Evolutionary conservation across 2,329 filamentous ascomycete genomes (phyloP).

Genomic region (Fusarium tupiense): DNA sequence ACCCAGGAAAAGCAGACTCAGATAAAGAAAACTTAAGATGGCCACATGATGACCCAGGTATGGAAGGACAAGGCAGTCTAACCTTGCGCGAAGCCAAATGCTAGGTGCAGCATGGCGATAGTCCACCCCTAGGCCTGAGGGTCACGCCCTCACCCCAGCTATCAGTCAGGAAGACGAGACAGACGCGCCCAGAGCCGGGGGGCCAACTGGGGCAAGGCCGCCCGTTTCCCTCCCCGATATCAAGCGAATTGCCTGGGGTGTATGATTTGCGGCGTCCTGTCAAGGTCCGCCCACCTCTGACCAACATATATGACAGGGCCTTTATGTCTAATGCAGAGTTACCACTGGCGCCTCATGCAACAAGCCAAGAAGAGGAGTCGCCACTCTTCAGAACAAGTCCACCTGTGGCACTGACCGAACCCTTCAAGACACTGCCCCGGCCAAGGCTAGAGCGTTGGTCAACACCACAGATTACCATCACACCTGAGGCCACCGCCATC

Average conservation of each 20-base stretch:
- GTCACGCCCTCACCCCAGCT: constrained; percentile 15
- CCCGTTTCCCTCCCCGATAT: neutral
- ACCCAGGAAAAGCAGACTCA: neutral
- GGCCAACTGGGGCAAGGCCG: neutral
- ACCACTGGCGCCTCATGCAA: neutral
- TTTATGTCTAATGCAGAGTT: neutral
- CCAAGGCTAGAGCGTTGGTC: constrained; percentile 44
- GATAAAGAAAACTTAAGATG: constrained; percentile 34
- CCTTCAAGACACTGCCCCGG: neutral
- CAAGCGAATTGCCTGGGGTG: constrained; percentile 19
- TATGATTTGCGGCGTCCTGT: constrained; percentile 16
- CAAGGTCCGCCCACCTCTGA: constrained; percentile 32
- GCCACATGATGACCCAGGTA: neutral
- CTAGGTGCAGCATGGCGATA: constrained; percentile 20
- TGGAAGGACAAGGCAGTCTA: neutral
- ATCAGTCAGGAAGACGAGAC: constrained; percentile 33
- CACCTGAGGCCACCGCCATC: constrained; percentile 52
- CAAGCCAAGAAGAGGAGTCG: neutral
- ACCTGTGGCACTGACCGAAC: neutral
- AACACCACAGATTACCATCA: constrained; percentile 56
- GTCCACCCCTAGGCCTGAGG: constrained; percentile 5
- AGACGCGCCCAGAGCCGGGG: neutral
- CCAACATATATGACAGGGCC: constrained; percentile 25
- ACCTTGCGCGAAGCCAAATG: constrained; percentile 8
- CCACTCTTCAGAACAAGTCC: neutral